A percentile compares a stretch with the other conserved stretches of the same genome.
phyloP scores from a whole-genome alignment of 163 green algal species.

The Scenedesmus sp. region DNA sequence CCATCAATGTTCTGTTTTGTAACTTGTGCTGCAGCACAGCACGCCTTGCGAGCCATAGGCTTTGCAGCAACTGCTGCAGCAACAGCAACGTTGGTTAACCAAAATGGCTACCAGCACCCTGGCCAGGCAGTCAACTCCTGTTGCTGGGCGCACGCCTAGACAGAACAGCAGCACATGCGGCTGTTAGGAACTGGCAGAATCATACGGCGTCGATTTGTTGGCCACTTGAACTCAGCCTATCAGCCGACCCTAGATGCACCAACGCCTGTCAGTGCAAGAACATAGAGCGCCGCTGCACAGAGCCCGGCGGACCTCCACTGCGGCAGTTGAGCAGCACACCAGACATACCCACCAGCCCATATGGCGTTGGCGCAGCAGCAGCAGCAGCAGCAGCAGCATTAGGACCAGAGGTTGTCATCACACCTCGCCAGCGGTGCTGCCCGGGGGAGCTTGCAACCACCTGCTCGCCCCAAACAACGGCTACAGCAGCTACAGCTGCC shows the following conservation, averaged over 20 bases:
- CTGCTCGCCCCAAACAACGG: no score
- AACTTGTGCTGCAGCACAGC: not conserved
- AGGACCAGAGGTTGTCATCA: not conserved
- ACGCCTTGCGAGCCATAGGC: not conserved
- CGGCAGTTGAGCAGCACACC: not conserved
- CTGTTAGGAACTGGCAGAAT: slow-evolving; percentile 48
- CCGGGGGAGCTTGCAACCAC: not conserved
- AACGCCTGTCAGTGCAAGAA: not conserved
- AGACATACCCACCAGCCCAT: not conserved
- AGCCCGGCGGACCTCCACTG: not conserved
- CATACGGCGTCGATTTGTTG: slow-evolving; percentile 38
- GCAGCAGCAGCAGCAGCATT: no score
- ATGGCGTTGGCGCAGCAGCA: not conserved
- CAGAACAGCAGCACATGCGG: slow-evolving; percentile 43
- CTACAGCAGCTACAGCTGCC: not conserved
- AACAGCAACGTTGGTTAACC: no score
- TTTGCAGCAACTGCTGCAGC: not conserved
- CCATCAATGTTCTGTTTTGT: not conserved
- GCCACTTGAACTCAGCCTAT: slow-evolving; percentile 27
- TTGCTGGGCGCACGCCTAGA: not conserved
- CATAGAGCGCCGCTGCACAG: not conserved
- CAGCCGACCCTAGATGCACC: not conserved
- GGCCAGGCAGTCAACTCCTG: not conserved
- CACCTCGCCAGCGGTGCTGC: not conserved
- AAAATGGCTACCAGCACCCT: not conserved